Evolutionary conservation across 257 asterid genomes (phyloP).

Genomic region (Ajuga chamaepitys): DNA sequence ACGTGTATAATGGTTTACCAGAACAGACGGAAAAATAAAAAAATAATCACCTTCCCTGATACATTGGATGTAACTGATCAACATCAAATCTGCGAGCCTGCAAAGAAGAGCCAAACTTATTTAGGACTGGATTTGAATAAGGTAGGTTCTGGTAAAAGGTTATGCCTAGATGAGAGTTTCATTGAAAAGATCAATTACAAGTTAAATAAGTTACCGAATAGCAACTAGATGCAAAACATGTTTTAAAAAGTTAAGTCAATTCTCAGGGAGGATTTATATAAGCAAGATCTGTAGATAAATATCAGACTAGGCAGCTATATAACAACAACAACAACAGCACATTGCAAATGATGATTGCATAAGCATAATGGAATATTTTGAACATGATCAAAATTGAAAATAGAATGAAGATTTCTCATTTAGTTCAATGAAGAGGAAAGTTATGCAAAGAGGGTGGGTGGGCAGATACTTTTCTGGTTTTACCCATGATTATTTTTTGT

Average conservation of each 20-base stretch:
- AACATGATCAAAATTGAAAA: neutral
- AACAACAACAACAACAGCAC: neutral
- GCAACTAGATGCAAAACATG: neutral
- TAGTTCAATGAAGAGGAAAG: neutral
- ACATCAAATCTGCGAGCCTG: slow-evolving; percentile 76
- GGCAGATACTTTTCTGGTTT: neutral
- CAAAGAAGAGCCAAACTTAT: slow-evolving; percentile 17
- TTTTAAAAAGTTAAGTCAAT: neutral
- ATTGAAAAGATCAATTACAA: slow-evolving; percentile 3
- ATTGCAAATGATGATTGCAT: neutral
- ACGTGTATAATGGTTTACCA: neutral
- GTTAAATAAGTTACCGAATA: neutral
- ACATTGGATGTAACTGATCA: slow-evolving; percentile 68
- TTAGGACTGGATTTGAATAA: slow-evolving; percentile 3
- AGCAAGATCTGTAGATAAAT: neutral
- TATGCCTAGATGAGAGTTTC: slow-evolving; percentile 2
- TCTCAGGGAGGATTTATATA: neutral
- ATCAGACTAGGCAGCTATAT: neutral
- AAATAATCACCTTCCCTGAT: slow-evolving; percentile 84
- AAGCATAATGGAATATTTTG: neutral
- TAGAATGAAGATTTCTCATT: neutral
- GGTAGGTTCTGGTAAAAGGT: slow-evolving; percentile 8
- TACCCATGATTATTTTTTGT: no score
- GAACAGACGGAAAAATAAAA: neutral
- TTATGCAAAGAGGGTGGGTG: neutral